Evolutionary conservation across 768 basidiomycete species (phyloP), one percentile per base, ranked within the genome.

Genomic region (Suillus discolor): DNA sequence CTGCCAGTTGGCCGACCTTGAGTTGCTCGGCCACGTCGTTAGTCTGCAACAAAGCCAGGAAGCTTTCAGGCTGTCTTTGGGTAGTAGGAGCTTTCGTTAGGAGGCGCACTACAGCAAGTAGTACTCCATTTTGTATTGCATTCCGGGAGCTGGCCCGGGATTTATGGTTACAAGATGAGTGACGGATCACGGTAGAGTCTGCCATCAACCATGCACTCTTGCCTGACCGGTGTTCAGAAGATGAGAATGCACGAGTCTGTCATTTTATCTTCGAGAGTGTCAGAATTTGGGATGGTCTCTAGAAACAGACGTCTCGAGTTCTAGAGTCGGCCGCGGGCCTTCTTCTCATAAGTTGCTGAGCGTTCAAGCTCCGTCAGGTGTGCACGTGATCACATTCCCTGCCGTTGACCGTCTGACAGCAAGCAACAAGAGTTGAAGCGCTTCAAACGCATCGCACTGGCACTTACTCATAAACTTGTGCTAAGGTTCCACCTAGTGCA

Each of bases 21-120:
- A 97, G 84, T n/a, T 97, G 87, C 71, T 96, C 94, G 47, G 98
- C 84, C 1, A 88, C 84, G 70, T 96, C 94, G 61, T 87, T 89
- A 71, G 90, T 89, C 77, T 96, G 91, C 57, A 99, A 83, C 11
- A 93, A 94, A 11, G 93, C 94, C 11, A 99, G 84, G 7, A 93
- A 91, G 80, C 76, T 39, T 82, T 80, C 18, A 81, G 65, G 31
- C 72, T 65, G 3, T 79, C 78, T 1, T 76, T 73, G 28, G 81
- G 79, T 7, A 84, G 75, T 4, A 75, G 34, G n/a, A 38, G 15
- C 36, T 39, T 16, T 39, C n/a, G 23, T 39, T 39, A 23, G 79
- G 78, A 25, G 73, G 65, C 42, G 74, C 66, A 0, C 51, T 16
- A 4, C 8, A 28, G 28, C 28, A 34, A 20, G 2, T 20, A 12